A percentile compares a stretch with the other conserved stretches of the same genome.
These are phyloP conservation scores for Plasmodium relictum DNA, from an alignment of 169 alveolate genomes.

Conservation along the genomic window DNA sequence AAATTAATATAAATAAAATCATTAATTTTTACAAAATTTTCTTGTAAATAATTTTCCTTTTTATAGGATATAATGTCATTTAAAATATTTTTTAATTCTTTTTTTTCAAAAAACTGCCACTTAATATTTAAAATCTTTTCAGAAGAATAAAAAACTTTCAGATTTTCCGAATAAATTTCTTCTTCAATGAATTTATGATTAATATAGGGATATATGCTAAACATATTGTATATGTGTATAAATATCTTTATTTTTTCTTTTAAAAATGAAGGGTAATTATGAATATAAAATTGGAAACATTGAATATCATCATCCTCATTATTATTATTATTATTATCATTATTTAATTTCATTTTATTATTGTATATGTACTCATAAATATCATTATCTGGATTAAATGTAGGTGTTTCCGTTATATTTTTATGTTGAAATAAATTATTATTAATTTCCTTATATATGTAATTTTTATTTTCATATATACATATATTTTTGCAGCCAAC, in stretches of 20 bases:
- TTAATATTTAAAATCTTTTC: conserved; percentile 60
- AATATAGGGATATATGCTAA: conserved; percentile 75
- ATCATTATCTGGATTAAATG: conserved; percentile 32
- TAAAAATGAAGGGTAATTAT: conserved; percentile 69
- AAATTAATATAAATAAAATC: conserved; percentile 65
- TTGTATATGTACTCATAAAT: conserved; percentile 75
- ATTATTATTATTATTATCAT: conserved; percentile 12
- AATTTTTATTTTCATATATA: conserved; percentile 68
- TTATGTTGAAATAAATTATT: conserved; percentile 44
- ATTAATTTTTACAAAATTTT: conserved; percentile 44
- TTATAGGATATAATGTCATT: conserved; percentile 4
- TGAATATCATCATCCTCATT: conserved; percentile 10
- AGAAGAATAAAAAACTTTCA: conserved; percentile 26
- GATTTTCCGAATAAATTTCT: conserved; percentile 39
- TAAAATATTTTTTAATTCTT: conserved; percentile 28
- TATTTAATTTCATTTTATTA: conserved; percentile 51
- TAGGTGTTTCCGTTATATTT: not conserved
- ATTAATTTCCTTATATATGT: conserved; percentile 61
- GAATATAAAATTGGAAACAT: conserved; percentile 68
- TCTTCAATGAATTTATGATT: conserved; percentile 72
- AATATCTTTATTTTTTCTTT: conserved; percentile 73
- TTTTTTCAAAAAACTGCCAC: conserved; percentile 44
- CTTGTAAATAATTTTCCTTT: conserved; percentile 18
- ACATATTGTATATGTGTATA: conserved; percentile 73
- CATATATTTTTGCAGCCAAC: conserved; percentile 58